Evolutionary conservation across 495 filamentous ascomycete species (phyloP).

Genomic region (Penicillium nucicola): DNA sequence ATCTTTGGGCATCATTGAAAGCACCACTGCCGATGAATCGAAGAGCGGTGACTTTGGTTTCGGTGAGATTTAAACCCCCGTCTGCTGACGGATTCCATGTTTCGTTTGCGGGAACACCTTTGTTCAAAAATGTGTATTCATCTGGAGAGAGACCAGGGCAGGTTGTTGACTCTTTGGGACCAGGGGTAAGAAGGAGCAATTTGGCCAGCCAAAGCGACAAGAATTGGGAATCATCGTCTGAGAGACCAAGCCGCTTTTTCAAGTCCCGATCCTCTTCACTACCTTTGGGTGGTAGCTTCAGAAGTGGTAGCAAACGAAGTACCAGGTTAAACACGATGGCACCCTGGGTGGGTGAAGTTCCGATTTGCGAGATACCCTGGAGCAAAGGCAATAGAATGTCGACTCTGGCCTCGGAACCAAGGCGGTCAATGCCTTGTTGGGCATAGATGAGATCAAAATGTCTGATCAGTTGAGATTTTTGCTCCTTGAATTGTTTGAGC

Average conservation of each 20-base stretch:
- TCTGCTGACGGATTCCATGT: constrained; percentile 61
- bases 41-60: constrained; percentile 64
- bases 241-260: constrained; percentile 63
- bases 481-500: constrained; percentile 85
- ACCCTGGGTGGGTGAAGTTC: constrained; percentile 58
- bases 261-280: constrained; percentile 71
- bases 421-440: constrained; percentile 76
- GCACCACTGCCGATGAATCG: constrained; percentile 78
- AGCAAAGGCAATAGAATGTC: constrained; percentile 70
- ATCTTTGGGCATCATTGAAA: constrained; percentile 74
- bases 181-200: constrained; percentile 65
- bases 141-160: constrained; percentile 67
- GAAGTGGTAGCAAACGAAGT: constrained; percentile 66
- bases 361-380: constrained; percentile 65
- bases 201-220: constrained; percentile 76
- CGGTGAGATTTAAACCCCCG: constrained; percentile 61
- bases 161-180: constrained; percentile 36
- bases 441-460: constrained; percentile 90
- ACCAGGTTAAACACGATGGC: constrained; percentile 81
- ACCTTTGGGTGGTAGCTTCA: constrained; percentile 71
- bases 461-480: constrained; percentile 65
- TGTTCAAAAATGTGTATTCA: constrained; percentile 71
- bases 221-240: constrained; percentile 66
- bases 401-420: constrained; percentile 59
- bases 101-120: constrained; percentile 54